A percentile compares a stretch with the other conserved stretches of the same genome.
Conservation (phyloP, 2,329 filamentous ascomycete species). For the Neofusicoccum sp. region DNA sequence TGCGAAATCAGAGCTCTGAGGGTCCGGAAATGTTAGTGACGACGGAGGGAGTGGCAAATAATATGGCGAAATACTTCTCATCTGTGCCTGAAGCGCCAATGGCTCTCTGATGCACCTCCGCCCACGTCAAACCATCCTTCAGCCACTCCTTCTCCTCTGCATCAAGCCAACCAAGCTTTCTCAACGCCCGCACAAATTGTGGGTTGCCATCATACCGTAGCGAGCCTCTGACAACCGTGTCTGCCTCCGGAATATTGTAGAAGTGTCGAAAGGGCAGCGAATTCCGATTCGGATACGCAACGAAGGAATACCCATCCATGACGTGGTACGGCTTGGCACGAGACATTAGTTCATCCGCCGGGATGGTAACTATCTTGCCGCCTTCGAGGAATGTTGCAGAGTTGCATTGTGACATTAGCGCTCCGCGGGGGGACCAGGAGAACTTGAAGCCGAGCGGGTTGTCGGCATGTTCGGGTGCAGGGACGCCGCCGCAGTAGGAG, state of each 20-base stretch:
- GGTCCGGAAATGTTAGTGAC: no score
- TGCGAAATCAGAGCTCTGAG: constrained; percentile 49
- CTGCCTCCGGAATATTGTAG: constrained; percentile 17
- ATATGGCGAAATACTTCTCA: no score
- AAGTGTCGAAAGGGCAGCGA: constrained; percentile 11
- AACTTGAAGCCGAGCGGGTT: constrained; percentile 22
- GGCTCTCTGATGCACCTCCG: constrained; percentile 15
- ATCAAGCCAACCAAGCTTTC: constrained; percentile 18
- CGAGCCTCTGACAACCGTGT: constrained; percentile 19
- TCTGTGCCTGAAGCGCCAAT: background rate
- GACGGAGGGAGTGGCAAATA: no score
- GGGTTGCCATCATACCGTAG: constrained; percentile 20
- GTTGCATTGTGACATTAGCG: constrained; percentile 18
- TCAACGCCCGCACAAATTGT: constrained; percentile 16
- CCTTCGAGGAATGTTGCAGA: constrained; percentile 14
- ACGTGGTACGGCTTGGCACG: constrained; percentile 18
- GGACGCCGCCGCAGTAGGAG: constrained; percentile 18
- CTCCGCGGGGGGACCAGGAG: constrained; percentile 20
- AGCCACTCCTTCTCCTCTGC: constrained; percentile 16
- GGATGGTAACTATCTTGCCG: constrained; percentile 10
- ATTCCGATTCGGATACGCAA: constrained; percentile 18
- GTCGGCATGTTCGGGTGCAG: constrained; percentile 17
- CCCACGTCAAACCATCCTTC: constrained; percentile 20
- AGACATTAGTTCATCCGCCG: constrained; percentile 13
- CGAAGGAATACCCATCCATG: constrained; percentile 19